phyloP scores from a whole-genome alignment of 2,329 filamentous ascomycete species.

The Cercospora janseana region DNA sequence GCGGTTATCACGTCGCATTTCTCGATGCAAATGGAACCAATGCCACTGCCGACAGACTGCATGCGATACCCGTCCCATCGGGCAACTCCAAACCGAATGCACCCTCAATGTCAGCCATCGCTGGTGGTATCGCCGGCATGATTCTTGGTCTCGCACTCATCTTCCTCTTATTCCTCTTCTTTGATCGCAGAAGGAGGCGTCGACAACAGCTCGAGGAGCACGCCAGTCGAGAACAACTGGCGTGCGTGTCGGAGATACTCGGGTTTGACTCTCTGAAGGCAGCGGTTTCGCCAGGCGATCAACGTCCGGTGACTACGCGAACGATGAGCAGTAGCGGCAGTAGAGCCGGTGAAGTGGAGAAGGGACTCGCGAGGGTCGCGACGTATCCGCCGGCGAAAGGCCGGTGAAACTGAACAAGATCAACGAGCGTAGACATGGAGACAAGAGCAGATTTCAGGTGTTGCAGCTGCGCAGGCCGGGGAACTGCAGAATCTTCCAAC shows the following conservation, averaged over 20 bases:
- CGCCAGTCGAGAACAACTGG: neutral
- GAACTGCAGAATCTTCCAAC: too few species aligned
- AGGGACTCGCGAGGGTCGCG: neutral
- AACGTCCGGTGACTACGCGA: too few species aligned
- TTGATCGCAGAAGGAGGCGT: neutral
- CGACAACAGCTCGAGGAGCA: neutral
- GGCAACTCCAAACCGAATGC: neutral
- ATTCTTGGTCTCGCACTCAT: neutral
- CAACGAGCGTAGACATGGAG: too few species aligned
- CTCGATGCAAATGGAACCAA: neutral
- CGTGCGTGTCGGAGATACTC: neutral
- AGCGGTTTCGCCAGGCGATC: too few species aligned
- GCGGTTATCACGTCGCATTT: neutral
- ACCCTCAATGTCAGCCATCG: neutral
- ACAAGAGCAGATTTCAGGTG: too few species aligned
- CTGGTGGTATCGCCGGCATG: neutral
- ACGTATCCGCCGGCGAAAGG: neutral
- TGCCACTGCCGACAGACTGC: neutral
- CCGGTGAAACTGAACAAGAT: too few species aligned
- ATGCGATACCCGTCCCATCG: neutral
- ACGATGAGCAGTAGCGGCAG: too few species aligned
- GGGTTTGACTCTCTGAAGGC: too few species aligned
- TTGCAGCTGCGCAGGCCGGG: too few species aligned
- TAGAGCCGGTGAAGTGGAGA: neutral
- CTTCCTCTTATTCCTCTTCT: neutral